Percentiles rank a stretch among this genome's conserved stretches.
phyloP scores from a whole-genome alignment of 2,329 filamentous ascomycete species.

The Blastomyces gilchristii region DNA sequence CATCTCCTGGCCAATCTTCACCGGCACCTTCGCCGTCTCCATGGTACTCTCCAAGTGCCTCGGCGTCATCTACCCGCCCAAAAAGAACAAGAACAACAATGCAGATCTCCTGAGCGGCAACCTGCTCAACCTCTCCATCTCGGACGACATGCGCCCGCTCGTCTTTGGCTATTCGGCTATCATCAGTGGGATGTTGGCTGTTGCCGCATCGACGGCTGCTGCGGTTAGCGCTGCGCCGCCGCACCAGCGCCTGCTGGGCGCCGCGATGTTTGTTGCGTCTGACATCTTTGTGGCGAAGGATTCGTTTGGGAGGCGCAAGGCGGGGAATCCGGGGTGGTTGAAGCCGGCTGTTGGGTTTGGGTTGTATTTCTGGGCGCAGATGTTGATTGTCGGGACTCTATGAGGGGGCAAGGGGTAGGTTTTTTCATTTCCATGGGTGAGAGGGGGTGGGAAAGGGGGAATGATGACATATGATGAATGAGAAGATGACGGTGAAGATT shows the following conservation, averaged over 20 bases:
- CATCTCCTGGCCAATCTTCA: conserved; percentile 15
- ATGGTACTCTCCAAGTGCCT: conserved; percentile 19
- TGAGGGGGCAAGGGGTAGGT: too few relatives aligned
- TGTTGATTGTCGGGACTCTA: conserved; percentile 20
- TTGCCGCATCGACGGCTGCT: conserved; percentile 17
- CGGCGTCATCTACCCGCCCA: conserved; percentile 21
- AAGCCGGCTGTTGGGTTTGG: conserved; percentile 17
- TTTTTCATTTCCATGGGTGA: background rate
- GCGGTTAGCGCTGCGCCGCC: conserved; percentile 8
- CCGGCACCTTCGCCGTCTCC: conserved; percentile 16
- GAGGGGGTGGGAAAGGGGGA: background rate
- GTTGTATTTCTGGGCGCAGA: conserved; percentile 25
- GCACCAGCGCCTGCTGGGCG: conserved; percentile 21
- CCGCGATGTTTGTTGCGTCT: conserved; percentile 24
- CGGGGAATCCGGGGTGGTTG: conserved; percentile 10
- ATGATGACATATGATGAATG: too few relatives aligned
- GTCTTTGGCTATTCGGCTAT: conserved; percentile 21
- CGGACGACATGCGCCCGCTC: conserved; percentile 20
- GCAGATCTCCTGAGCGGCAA: conserved; percentile 15
- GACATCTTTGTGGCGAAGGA: conserved; percentile 26
- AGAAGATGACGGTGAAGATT: too few relatives aligned
- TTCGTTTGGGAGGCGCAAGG: conserved; percentile 19
- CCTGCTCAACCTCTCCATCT: conserved; percentile 19
- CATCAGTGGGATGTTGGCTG: conserved; percentile 22
- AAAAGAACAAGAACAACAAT: background rate